phyloP scores from a whole-genome alignment of 805 yeast species.

The Sugiyamaella marilandica region DNA sequence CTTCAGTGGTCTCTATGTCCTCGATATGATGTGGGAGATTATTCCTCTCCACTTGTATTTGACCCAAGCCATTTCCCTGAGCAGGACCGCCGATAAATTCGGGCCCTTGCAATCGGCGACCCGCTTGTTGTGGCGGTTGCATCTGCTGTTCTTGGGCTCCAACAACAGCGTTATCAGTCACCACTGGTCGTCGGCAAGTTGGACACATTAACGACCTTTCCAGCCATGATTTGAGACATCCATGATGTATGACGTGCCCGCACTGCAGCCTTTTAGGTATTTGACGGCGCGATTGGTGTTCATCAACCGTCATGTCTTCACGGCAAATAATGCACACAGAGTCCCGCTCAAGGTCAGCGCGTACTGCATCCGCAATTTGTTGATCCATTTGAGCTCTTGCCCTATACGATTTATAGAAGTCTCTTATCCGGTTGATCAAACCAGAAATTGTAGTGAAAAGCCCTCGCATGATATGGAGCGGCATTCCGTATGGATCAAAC shows the following conservation, averaged over 20 bases:
- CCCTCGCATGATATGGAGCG: slow-evolving; percentile 48
- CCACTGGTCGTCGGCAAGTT: slow-evolving; percentile 57
- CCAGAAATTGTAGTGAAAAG: slow-evolving; percentile 36
- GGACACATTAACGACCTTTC: slow-evolving; percentile 93
- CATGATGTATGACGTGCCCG: slow-evolving; percentile 83
- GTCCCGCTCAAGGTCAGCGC: slow-evolving; percentile 55
- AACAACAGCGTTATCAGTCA: slow-evolving; percentile 2
- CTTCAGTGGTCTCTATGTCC: not conserved
- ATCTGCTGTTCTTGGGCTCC: not conserved
- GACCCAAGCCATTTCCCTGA: not conserved
- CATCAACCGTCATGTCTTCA: slow-evolving; percentile 68
- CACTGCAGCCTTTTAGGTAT: slow-evolving; percentile 76
- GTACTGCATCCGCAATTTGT: slow-evolving; percentile 58
- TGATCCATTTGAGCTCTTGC: slow-evolving; percentile 51
- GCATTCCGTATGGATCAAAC: slow-evolving; percentile 42
- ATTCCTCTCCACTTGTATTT: not conserved
- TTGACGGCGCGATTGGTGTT: slow-evolving; percentile 36
- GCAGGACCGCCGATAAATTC: not conserved
- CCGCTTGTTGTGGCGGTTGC: slow-evolving; percentile 1
- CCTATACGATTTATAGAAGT: slow-evolving; percentile 36
- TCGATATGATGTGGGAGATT: not conserved
- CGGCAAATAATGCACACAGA: slow-evolving; percentile 81
- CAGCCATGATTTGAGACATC: slow-evolving; percentile 89
- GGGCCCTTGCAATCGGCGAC: not conserved
- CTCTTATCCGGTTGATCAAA: slow-evolving; percentile 28